Conservation (phyloP, 1,284 basidiomycete genomes). For the Trametes polyzona region DNA sequence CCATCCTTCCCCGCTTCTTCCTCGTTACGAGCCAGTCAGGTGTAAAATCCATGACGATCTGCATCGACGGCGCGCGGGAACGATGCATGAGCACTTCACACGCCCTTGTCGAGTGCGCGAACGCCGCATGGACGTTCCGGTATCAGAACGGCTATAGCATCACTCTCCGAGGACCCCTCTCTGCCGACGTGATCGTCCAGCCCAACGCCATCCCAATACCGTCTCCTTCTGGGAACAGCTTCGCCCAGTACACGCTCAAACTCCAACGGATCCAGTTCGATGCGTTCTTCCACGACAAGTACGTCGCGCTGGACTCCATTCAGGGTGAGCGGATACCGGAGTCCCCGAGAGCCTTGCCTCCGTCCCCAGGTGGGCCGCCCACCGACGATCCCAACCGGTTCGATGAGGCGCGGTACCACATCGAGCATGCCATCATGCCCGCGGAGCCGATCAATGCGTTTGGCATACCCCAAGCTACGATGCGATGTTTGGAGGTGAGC, state of each 20-base stretch:
- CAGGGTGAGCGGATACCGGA: slow-evolving; percentile 48
- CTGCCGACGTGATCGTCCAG: slow-evolving; percentile 56
- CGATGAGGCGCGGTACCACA: slow-evolving; percentile 61
- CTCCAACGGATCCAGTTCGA: slow-evolving; percentile 75
- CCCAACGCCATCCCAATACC: slow-evolving; percentile 31
- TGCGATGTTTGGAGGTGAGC: slow-evolving; percentile 79
- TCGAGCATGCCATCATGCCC: slow-evolving; percentile 66
- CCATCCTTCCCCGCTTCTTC: slow-evolving; percentile 81
- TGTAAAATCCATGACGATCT: slow-evolving; percentile 75
- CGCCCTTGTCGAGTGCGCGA: slow-evolving; percentile 65
- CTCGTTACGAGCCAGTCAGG: slow-evolving; percentile 80
- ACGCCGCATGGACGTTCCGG: slow-evolving; percentile 76
- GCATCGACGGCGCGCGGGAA: slow-evolving; percentile 73
- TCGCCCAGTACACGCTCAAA: slow-evolving; percentile 44
- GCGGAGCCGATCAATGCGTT: slow-evolving; percentile 82
- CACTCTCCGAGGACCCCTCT: slow-evolving; percentile 70
- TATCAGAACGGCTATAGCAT: slow-evolving; percentile 78
- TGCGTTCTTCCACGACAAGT: slow-evolving; percentile 70
- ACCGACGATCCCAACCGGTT: slow-evolving; percentile 53
- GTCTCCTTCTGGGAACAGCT: slow-evolving; percentile 16
- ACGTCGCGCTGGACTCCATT: slow-evolving; percentile 63
- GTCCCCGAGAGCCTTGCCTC: slow-evolving; percentile 43
- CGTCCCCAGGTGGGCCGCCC: slow-evolving; percentile 46
- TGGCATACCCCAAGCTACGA: slow-evolving; percentile 82
- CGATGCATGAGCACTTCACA: slow-evolving; percentile 52